Evolutionary conservation across 495 filamentous ascomycete genomes (phyloP), one percentile per base, ranked within the genome.

Genomic region (Neurospora tetrasperma): DNA sequence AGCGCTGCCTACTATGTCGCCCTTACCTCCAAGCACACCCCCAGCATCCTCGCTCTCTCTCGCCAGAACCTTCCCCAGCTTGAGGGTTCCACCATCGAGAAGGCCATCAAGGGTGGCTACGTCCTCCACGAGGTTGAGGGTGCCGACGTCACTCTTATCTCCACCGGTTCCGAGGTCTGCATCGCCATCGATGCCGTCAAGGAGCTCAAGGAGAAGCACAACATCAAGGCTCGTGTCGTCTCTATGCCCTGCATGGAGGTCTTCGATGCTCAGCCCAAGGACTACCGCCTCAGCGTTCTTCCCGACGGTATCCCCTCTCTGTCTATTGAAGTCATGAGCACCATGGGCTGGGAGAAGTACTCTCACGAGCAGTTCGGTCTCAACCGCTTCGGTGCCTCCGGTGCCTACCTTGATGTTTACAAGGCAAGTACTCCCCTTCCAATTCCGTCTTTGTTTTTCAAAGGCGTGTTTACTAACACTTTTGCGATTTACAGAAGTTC

Each of bases 21-120:
- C 62, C 86, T 99, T 74, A 97, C 91, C 77, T 91, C 93, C 77
- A 93, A 94, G 85, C 88, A 92, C 83, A 98, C 96, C 38, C 94
- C 96, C 74, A 90, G 86, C 84, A 94, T 99, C 84, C 82, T 99
- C 77, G 96, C 96, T 69, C 88, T 99, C 74, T 97, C 96, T 73
- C 93, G 96, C 79, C 96, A 98, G 88, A 98, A 99, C 88, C 92
- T 99, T 74, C 96, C 96, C 73, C 96, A 99, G 80, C 91, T 99
- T 71, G 94, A 98, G 89, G 89, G 90, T 83, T 97, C 94, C 23
- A 92, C 90, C 75, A 89, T 99, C 75, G 92, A 94, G 82, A 86
- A 88, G 80, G 94, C 89, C 70, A 89, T 91, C 86, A 97, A 97
- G 89, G 96, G 96, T 86, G 96, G 92, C 68, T 99, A 99, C 85